A percentile compares a stretch with the other conserved stretches of the same genome.
Conservation (phyloP, 208 protist species). For the Borovskyia barvae region DNA sequence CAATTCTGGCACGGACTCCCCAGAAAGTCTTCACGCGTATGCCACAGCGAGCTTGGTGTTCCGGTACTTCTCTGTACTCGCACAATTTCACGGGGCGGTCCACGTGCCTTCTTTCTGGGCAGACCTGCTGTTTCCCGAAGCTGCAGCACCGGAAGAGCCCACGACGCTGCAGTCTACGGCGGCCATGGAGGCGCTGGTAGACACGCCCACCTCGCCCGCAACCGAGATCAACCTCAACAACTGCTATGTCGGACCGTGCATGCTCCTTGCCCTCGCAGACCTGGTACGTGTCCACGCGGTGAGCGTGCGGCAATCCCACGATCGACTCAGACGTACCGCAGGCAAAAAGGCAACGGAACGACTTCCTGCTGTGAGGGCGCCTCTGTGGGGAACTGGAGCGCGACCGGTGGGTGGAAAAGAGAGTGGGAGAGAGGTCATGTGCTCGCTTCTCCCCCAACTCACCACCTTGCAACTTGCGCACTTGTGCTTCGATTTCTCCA, state of each 20-base stretch:
- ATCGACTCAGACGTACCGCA: background rate
- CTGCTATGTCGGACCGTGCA: constrained; percentile 26
- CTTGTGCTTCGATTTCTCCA: constrained; percentile 12
- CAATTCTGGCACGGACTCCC: too few species aligned
- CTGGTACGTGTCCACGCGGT: constrained; percentile 31
- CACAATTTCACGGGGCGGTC: constrained; percentile 16
- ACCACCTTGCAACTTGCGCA: constrained; percentile 5
- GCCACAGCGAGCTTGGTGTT: constrained; percentile 1
- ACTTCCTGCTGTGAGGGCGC: constrained; percentile 9
- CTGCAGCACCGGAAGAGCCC: background rate
- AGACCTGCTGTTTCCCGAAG: background rate
- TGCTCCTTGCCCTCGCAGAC: constrained; percentile 33
- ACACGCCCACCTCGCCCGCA: background rate
- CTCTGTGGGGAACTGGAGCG: constrained; percentile 2
- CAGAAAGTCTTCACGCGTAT: too few species aligned
- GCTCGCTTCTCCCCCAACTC: constrained; percentile 20
- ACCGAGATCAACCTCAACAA: constrained; percentile 22
- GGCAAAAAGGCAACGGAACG: background rate
- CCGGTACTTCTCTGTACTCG: constrained; percentile 19
- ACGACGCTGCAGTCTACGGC: background rate
- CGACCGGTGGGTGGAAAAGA: background rate
- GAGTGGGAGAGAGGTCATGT: constrained; percentile 13
- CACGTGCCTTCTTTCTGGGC: constrained; percentile 15
- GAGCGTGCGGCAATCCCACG: background rate
- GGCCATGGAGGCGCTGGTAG: background rate